Conservation (phyloP, 2,329 filamentous ascomycete species). For the Parastagonospora avenae region DNA sequence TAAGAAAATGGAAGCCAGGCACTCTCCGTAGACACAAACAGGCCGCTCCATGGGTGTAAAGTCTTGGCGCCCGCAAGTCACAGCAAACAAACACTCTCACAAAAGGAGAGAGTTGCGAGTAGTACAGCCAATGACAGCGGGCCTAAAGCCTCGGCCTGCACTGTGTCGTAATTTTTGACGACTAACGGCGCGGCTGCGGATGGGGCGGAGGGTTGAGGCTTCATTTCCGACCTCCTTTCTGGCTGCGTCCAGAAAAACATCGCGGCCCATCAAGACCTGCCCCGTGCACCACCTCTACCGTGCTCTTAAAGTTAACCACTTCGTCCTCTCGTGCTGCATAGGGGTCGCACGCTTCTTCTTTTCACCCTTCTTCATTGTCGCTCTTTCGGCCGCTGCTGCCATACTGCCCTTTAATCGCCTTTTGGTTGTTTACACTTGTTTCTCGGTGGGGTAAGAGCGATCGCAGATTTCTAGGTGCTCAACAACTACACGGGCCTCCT, state of each 20-base stretch:
- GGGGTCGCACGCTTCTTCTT: constrained; percentile 20
- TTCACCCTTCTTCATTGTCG: constrained; percentile 34
- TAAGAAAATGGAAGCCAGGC: too few species aligned
- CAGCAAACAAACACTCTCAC: constrained; percentile 4
- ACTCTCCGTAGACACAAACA: not conserved
- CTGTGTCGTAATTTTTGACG: constrained; percentile 23
- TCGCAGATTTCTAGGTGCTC: constrained; percentile 1
- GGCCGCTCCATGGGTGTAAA: constrained; percentile 2
- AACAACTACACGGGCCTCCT: not conserved
- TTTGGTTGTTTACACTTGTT: not conserved
- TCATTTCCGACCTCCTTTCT: constrained; percentile 47
- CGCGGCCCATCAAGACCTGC: constrained; percentile 28
- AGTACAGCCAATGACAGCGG: constrained; percentile 20
- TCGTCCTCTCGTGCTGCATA: constrained; percentile 22
- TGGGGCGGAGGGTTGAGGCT: constrained; percentile 33
- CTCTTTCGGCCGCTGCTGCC: constrained; percentile 42
- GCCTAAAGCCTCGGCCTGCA: constrained; percentile 25
- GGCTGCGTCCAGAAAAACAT: constrained; percentile 32
- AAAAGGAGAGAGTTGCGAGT: constrained; percentile 4
- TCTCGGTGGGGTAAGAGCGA: not conserved
- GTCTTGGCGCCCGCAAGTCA: constrained; percentile 13
- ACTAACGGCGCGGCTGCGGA: constrained; percentile 28
- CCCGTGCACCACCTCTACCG: constrained; percentile 11
- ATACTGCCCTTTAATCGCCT: constrained; percentile 7
- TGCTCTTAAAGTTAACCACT: constrained; percentile 13